These are phyloP conservation scores for Clavispora vitiphila DNA, from an alignment of 805 yeast genomes.

Conservation along the genomic window DNA sequence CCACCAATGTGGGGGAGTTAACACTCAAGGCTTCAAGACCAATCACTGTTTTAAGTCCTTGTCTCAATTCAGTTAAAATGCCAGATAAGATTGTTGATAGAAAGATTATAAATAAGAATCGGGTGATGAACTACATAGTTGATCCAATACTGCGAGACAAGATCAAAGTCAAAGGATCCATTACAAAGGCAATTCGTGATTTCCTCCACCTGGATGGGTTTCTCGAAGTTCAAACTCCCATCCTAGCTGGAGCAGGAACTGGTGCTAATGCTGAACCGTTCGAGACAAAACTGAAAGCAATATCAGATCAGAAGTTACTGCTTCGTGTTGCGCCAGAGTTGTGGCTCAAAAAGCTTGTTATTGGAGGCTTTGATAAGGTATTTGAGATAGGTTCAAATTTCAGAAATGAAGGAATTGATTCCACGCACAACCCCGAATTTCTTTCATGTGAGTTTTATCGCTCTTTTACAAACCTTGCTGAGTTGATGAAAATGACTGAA, in stretches of 20 bases:
- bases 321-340: constrained; percentile 92
- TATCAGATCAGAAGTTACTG: constrained; percentile 40
- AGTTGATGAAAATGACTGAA: constrained; percentile 63
- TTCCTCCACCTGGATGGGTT: constrained; percentile 56
- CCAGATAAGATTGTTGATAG: constrained; percentile 61
- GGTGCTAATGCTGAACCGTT: constrained; percentile 97
- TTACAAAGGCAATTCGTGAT: constrained; percentile 50
- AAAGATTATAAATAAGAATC: constrained; percentile 54
- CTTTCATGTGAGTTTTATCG: constrained; percentile 87
- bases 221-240: constrained; percentile 86
- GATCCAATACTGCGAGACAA: constrained; percentile 46
- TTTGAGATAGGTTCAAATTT: constrained; percentile 84
- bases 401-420: constrained; percentile 90
- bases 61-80: constrained; percentile 39
- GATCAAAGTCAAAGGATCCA: constrained; percentile 47
- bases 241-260: constrained; percentile 63
- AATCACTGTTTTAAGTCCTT: constrained; percentile 56
- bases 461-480: constrained; percentile 59
- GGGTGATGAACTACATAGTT: constrained; percentile 71
- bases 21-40: constrained; percentile 57
- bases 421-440: constrained; percentile 93
- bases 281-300: constrained; percentile 42
- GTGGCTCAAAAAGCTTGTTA: constrained; percentile 81
- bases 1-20: constrained; percentile 73
- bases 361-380: constrained; percentile 81